These are phyloP conservation scores for Phymatotrichopsis omnivora DNA, from an alignment of 2,329 filamentous ascomycete genomes.

Conservation along the genomic window DNA sequence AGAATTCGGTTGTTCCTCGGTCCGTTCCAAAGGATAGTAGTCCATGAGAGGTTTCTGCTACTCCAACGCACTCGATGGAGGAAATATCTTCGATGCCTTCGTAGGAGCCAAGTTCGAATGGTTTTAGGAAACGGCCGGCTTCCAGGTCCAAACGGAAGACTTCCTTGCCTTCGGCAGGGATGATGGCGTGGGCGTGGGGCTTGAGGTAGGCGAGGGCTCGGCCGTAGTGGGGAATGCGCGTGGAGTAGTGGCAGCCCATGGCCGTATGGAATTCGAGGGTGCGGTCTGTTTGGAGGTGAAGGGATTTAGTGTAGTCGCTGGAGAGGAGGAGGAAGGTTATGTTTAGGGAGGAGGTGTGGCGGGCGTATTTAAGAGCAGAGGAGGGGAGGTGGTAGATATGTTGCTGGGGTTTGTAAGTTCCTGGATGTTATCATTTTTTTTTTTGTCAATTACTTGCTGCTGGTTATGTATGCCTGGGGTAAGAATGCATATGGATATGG, in stretches of 20 bases:
- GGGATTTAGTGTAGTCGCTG: conserved; percentile 82
- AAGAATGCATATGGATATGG: too few relatives aligned
- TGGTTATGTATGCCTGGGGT: too few relatives aligned
- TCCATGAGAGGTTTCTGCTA: conserved; percentile 83
- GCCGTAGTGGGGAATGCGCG: conserved; percentile 86
- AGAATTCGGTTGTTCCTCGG: conserved; percentile 91
- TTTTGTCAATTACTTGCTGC: too few relatives aligned
- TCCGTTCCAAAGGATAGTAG: conserved; percentile 89
- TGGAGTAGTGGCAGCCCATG: conserved; percentile 74
- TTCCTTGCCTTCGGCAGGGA: conserved; percentile 86
- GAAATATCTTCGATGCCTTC: conserved; percentile 62
- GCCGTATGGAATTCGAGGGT: conserved; percentile 88
- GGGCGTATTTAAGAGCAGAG: conserved; percentile 81
- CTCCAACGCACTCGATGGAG: conserved; percentile 74
- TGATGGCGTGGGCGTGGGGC: conserved; percentile 68
- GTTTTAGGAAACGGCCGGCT: conserved; percentile 84
- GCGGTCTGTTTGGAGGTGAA: conserved; percentile 87
- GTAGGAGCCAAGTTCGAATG: conserved; percentile 66
- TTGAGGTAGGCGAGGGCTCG: conserved; percentile 79
- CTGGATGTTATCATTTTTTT: conserved; percentile 34
- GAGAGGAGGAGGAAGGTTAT: conserved; percentile 83
- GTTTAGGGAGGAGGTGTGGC: conserved; percentile 86
- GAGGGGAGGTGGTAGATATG: conserved; percentile 93
- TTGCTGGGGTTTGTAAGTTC: conserved; percentile 68
- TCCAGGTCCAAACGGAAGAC: conserved; percentile 90